Conservation (phyloP, 495 filamentous ascomycete genomes). For the Talaromyces ruber region DNA sequence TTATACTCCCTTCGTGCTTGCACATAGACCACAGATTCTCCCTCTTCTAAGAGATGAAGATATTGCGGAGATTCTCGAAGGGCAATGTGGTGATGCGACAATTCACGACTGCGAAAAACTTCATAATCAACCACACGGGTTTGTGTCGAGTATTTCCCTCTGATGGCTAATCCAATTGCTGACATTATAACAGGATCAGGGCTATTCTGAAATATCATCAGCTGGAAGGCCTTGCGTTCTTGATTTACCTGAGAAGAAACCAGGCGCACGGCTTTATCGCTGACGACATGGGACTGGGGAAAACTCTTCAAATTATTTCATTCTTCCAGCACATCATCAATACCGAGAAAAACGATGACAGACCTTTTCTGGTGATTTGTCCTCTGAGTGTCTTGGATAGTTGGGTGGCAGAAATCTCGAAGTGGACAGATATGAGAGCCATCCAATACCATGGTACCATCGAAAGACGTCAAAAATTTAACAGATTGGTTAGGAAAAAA, state of each 20-base stretch:
- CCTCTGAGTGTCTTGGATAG: constrained; percentile 49
- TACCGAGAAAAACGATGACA: constrained; percentile 20
- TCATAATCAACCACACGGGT: constrained; percentile 37
- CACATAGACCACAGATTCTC: not conserved
- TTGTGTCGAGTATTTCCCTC: constrained; percentile 3
- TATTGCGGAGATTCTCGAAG: not conserved
- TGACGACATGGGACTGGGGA: constrained; percentile 60
- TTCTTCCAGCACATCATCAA: constrained; percentile 45
- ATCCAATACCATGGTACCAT: constrained; percentile 48
- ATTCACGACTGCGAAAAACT: not conserved
- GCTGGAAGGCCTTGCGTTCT: constrained; percentile 51
- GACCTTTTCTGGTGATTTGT: constrained; percentile 53
- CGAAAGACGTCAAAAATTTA: constrained; percentile 24
- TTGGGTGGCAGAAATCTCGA: constrained; percentile 48
- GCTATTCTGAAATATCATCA: constrained; percentile 59
- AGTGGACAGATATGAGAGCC: constrained; percentile 48
- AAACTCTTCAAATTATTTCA: constrained; percentile 51
- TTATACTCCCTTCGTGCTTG: not conserved
- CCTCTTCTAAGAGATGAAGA: not conserved
- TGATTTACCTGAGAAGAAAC: constrained; percentile 50
- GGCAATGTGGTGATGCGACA: not conserved
- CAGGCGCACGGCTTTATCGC: constrained; percentile 49
- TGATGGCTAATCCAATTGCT: not conserved
- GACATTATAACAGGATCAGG: constrained; percentile 11
- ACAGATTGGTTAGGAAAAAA: not conserved